Evolutionary conservation across 176 grass and related monocot genomes (phyloP), one percentile per base, ranked within the genome.

Genomic region (Pontederia paniculata): DNA sequence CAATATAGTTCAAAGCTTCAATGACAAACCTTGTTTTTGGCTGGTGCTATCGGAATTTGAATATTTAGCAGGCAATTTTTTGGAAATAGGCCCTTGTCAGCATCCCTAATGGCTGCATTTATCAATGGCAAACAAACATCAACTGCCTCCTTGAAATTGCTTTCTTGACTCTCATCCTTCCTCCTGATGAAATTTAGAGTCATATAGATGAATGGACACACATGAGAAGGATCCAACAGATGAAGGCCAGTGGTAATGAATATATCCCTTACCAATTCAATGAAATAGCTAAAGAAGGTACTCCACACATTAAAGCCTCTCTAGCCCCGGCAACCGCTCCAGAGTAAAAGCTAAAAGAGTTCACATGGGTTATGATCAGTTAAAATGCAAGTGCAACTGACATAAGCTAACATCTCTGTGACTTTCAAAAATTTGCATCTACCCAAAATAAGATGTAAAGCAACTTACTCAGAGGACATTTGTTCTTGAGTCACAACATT

Each of bases 211-310:
- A 37, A 37, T 37, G 28, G 28, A n/a, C n/a, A 44, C 16, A 48
- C 31, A 63, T 22, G 46, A 70, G 48, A 52, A 42, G 47, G 25
- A 66, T 57, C 46, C 23, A 66, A 70, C 42, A 74, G 12, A 57
- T 41, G 53, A 19, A 70, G 19, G 63, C 66, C 11, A 74, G 48
- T 16, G 46, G 68, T 9, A 55, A 28, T 49, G 42, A 15, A 58
- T 17, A 41, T 55, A 50, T 71, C 60, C 67, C 75, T 51, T 77
- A 88, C 84, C 81, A 88, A 80, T 85, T 85, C 57, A 88, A 77
- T 57, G 84, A 88, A 50, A 95, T 85, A 52, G 74, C 65, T 16
- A 85, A 42, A 52, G 78, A 95, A 80, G 89, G 81, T 62, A 88
- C 41, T 21, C 78, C 81, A 77, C 42, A 46, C 49, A 88, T 64